Base-by-base conservation (phyloP, 306 rosid genomes). In the Cotoneaster glaucophyllus region DNA sequence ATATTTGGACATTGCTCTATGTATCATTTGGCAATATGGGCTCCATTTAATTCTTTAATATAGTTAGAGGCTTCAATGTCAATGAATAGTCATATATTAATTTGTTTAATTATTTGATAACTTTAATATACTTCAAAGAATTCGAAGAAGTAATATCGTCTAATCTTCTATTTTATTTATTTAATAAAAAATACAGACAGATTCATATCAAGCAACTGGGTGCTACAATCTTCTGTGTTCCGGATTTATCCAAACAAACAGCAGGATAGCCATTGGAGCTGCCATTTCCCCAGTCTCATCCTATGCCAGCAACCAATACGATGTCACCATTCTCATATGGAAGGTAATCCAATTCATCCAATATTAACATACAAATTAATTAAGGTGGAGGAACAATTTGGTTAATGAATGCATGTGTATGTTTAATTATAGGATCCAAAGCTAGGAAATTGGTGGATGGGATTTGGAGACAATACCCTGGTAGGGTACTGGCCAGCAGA, bases 391-490 rank as follows among this genome's bases (percentile, higher is more conserved):
- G 10, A 62, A 26, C 13, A 12, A 34, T 48, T 58, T 32, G 21
- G 69, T 32, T 10, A 32, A 32, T 64, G 41, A 24, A 61, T 12
- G 19, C 15, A 25, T 26, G 1, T 26, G 3, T 61, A 24, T 45
- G 15, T 39, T 45, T 61, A 61, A 12, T 3, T 44, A 14, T 64
- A 93, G 97, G 99, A 95, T 76, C 99, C 99, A 0, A 89, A 84
- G 81, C 56, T 92, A 4, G 99, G 97, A 9, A 90, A 92, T 32
- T 95, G 99, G 99, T 95, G 99, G 99, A 85, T 95, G 99, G 90
- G 97, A 67, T 92, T 86, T 67, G 96, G 97, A 0, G 97, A 87
- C 43, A 83, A 70, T 72, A 80, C 89, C 25, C 70, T 95, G 25
- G 91, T 95, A 11, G 99, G 99, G 57, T 95, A 95, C 54, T 95